Conservation (phyloP, 352 stramenopile species). For the Phytophthora cryptogea region DNA sequence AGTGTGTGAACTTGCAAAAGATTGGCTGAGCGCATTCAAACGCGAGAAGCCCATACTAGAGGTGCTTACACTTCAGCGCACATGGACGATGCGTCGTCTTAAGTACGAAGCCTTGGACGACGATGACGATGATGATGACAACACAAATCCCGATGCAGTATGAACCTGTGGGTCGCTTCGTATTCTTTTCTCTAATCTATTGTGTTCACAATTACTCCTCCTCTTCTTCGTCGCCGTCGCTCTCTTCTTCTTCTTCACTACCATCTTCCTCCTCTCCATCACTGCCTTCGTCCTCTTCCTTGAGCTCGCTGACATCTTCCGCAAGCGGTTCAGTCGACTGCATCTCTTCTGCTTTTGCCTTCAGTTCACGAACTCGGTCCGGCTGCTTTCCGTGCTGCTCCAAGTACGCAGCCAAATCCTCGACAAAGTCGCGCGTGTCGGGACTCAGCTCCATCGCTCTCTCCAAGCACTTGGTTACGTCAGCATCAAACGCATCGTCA, state of each 20-base stretch:
- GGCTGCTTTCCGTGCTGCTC: slow-evolving; percentile 28
- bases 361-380: slow-evolving; percentile 23
- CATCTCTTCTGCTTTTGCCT: slow-evolving; percentile 24
- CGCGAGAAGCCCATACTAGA: slow-evolving; percentile 46
- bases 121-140: neutral
- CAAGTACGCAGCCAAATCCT: slow-evolving; percentile 52
- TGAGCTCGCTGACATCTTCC: slow-evolving; percentile 9
- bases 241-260: slow-evolving; percentile 9
- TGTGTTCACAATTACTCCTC: slow-evolving; percentile 11
- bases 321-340: neutral
- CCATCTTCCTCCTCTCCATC: slow-evolving; percentile 17
- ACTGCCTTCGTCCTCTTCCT: slow-evolving; percentile 15
- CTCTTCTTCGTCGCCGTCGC: slow-evolving; percentile 15
- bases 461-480: slow-evolving; percentile 43
- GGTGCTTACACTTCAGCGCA: slow-evolving; percentile 45
- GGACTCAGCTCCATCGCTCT: slow-evolving; percentile 45
- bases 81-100: slow-evolving; percentile 48
- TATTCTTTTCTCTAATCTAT: slow-evolving; percentile 29
- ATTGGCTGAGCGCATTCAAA: slow-evolving; percentile 53
- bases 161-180: slow-evolving; percentile 18
- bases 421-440: slow-evolving; percentile 51
- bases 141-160: slow-evolving; percentile 3
- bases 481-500: slow-evolving; percentile 21
- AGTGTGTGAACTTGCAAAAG: slow-evolving; percentile 26
- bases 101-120: slow-evolving; percentile 34